A percentile compares a stretch with the other conserved stretches of the same genome.
Evolutionary conservation across 2,329 filamentous ascomycete genomes (phyloP).

Genomic region (Aspergillus cejpii): DNA sequence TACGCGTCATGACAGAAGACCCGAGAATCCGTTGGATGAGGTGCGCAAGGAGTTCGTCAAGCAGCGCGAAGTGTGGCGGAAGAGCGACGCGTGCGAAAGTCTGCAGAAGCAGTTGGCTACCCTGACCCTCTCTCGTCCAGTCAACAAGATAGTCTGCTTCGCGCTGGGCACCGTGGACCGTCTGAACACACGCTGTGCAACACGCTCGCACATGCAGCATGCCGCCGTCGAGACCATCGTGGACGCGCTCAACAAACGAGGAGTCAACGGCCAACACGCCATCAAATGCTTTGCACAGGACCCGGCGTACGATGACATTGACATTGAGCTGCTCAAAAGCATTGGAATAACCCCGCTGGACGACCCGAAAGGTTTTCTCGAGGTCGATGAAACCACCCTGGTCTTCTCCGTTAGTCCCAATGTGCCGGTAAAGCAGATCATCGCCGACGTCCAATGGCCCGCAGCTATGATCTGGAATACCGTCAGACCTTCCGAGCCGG

Average conservation of each 20-base stretch:
- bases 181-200: slow-evolving; percentile 1
- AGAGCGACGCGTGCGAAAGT: slow-evolving; percentile 14
- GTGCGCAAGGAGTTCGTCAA: slow-evolving; percentile 8
- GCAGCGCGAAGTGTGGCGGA: slow-evolving; percentile 15
- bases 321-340: slow-evolving; percentile 13
- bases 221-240: slow-evolving; percentile 21
- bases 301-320: slow-evolving; percentile 20
- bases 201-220: slow-evolving; percentile 19
- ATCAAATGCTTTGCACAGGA: slow-evolving; percentile 26
- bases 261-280: neutral
- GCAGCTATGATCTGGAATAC: slow-evolving; percentile 26
- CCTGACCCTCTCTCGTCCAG: neutral
- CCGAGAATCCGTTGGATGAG: slow-evolving; percentile 2
- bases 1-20: slow-evolving; percentile 1
- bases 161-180: slow-evolving; percentile 17
- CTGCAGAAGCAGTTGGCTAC: slow-evolving; percentile 12
- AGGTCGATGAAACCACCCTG: slow-evolving; percentile 33
- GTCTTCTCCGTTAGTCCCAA: slow-evolving; percentile 33
- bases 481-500: slow-evolving; percentile 6
- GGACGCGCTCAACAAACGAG: slow-evolving; percentile 10
- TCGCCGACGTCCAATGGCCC: slow-evolving; percentile 37
- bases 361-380: slow-evolving; percentile 33
- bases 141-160: slow-evolving; percentile 23
- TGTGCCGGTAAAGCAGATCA: slow-evolving; percentile 34
- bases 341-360: slow-evolving; percentile 21